Base-by-base conservation (phyloP, 139 green algal genomes). In the Chlamydomonas sp. region DNA sequence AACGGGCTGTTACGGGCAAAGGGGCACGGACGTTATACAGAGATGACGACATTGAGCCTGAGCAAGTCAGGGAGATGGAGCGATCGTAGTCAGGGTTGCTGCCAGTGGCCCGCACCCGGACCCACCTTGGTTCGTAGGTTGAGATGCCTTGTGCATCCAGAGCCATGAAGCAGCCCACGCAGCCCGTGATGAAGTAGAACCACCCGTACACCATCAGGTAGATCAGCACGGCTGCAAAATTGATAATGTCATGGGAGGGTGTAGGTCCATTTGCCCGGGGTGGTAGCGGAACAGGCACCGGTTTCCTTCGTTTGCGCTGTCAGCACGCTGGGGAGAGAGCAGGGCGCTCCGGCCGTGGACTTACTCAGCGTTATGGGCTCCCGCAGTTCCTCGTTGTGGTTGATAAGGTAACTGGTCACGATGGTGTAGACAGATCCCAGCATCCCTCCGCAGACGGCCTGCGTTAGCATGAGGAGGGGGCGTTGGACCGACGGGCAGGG, bases 171-270 rank as follows among this genome's bases (percentile, higher is more conserved):
- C 76, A 84, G 59, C 85, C 85, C n/a, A 89, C 61, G 67, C 73
- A 61, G 76, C 85, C 85, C 0, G 20, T 20, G 1, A 84, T 16
- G 66, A 74, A 78, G 77, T 83, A 84, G 8, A 89, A 67, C 85
- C 77, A 83, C 85, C 85, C 84, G 76, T 77, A 83, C 10, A 49
- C 77, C 59, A 89, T 67, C 67, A 84, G 77, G 85, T 89, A 82
- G 76, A 89, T 85, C 18, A 89, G 49, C 20, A 88, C 74, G 59
- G 57, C 83, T 88, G 83, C 31, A 59, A 5, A 59, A 5, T 20
- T 9, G 3, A 60, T 49, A 49, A 49, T 49, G 61, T 17, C 1
- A 17, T 20, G 61, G 77, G 77, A 31, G 75, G 2, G 12, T 4
- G 58, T 3, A 10, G 1, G 49, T 2, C 8, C 49, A 64, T 15